A percentile compares a stretch with the other conserved stretches of the same genome.
These are phyloP conservation scores for Candida koratica DNA, from an alignment of 805 yeast genomes.

Conservation along the genomic window DNA sequence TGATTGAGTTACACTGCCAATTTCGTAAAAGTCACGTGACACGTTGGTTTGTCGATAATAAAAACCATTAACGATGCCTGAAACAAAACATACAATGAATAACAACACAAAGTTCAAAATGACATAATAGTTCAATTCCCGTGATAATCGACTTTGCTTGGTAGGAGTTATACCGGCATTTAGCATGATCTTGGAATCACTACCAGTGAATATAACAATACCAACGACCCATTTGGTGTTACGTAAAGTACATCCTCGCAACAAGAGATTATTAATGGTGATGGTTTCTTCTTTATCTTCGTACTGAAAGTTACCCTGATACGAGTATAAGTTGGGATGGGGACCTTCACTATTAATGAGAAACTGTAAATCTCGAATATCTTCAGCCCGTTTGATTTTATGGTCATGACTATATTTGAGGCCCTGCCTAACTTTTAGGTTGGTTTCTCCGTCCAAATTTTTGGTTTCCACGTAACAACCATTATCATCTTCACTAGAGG, in stretches of 20 bases:
- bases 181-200: conserved; percentile 75
- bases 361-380: conserved; percentile 43
- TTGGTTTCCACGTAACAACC: conserved; percentile 59
- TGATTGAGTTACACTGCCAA: conserved; percentile 62
- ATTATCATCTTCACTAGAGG: conserved; percentile 68
- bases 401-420: conserved; percentile 55
- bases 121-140: conserved; percentile 69
- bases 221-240: conserved; percentile 85
- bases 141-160: conserved; percentile 67
- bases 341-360: conserved; percentile 84
- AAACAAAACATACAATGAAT: conserved; percentile 62
- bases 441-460: conserved; percentile 49
- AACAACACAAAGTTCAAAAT: conserved; percentile 60
- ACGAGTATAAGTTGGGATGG: conserved; percentile 70
- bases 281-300: conserved; percentile 34
- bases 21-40: conserved; percentile 66
- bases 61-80: conserved; percentile 70
- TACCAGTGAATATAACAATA: conserved; percentile 70
- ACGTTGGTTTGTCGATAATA: conserved; percentile 45
- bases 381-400: conserved; percentile 37
- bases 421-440: conserved; percentile 72
- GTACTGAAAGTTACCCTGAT: conserved; percentile 60
- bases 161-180: conserved; percentile 79
- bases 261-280: conserved; percentile 61
- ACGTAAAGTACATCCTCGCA: conserved; percentile 75